These are phyloP conservation scores for Dryas drummondii DNA, from an alignment of 306 rosid genomes.

Conservation along the genomic window DNA sequence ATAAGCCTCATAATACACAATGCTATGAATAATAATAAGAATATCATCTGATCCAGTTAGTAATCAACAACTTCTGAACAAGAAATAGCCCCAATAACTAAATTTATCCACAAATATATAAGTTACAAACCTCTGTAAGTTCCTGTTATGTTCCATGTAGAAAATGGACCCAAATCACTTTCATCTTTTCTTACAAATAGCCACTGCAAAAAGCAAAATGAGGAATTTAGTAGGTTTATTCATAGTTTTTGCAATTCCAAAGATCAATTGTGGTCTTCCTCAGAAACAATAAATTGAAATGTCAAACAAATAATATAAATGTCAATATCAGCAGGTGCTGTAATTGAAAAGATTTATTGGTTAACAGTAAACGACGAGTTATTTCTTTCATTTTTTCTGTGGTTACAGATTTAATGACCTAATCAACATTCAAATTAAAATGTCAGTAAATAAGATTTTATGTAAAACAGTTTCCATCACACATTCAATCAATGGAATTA, in stretches of 20 bases:
- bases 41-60: background rate
- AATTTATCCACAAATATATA: background rate
- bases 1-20: background rate
- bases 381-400: background rate
- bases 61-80: background rate
- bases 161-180: constrained; percentile 80
- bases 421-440: background rate
- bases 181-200: constrained; percentile 74
- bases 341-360: background rate
- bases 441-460: background rate
- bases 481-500: too few species aligned
- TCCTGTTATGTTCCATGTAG: constrained; percentile 93
- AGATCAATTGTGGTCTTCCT: background rate
- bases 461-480: background rate
- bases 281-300: background rate
- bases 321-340: background rate
- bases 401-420: background rate
- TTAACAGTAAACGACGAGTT: background rate
- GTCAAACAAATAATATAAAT: background rate
- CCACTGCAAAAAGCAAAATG: constrained; percentile 69
- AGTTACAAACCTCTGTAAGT: constrained; percentile 82
- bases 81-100: background rate
- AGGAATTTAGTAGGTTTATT: constrained; percentile 27
- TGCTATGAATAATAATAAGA: background rate
- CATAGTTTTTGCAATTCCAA: constrained; percentile 21